phyloP scores from a whole-genome alignment of 169 alveolate species.

The Cryptosporidium sp. region DNA sequence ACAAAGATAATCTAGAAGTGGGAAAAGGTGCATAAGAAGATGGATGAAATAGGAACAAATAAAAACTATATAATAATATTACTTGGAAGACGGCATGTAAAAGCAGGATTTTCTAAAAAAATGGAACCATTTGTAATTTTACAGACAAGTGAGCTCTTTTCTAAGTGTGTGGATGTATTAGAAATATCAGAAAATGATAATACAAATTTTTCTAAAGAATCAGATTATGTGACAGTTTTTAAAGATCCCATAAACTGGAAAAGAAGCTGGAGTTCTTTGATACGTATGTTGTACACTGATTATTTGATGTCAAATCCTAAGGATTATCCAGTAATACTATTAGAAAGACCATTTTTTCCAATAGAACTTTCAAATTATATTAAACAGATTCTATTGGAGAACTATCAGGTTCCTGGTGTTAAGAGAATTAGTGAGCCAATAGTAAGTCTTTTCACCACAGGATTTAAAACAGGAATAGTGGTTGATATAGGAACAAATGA shows the following conservation, averaged over 20 bases:
- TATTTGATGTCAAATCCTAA: conserved; percentile 51
- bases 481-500: conserved; percentile 69
- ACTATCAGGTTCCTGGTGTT: conserved; percentile 35
- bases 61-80: conserved; percentile 18
- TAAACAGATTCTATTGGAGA: neutral
- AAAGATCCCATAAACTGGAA: conserved; percentile 39
- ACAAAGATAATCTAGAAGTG: neutral
- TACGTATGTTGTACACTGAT: conserved; percentile 39
- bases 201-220: neutral
- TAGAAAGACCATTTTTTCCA: conserved; percentile 66
- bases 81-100: conserved; percentile 59
- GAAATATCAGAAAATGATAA: neutral
- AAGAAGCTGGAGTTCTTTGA: conserved; percentile 25
- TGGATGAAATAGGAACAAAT: neutral
- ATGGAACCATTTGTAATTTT: conserved; percentile 48
- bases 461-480: conserved; percentile 45
- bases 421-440: conserved; percentile 45
- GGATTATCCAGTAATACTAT: conserved; percentile 56
- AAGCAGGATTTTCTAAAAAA: conserved; percentile 63
- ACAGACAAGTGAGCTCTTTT: conserved; percentile 26
- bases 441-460: conserved; percentile 51
- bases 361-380: conserved; percentile 16
- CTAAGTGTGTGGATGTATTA: conserved; percentile 41
- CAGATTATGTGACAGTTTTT: conserved; percentile 22
- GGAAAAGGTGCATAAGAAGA: neutral